Percentiles rank a stretch among this genome's conserved stretches.
Conservation (phyloP, 2,329 filamentous ascomycete genomes). For the Aspergillus carbonarius region DNA sequence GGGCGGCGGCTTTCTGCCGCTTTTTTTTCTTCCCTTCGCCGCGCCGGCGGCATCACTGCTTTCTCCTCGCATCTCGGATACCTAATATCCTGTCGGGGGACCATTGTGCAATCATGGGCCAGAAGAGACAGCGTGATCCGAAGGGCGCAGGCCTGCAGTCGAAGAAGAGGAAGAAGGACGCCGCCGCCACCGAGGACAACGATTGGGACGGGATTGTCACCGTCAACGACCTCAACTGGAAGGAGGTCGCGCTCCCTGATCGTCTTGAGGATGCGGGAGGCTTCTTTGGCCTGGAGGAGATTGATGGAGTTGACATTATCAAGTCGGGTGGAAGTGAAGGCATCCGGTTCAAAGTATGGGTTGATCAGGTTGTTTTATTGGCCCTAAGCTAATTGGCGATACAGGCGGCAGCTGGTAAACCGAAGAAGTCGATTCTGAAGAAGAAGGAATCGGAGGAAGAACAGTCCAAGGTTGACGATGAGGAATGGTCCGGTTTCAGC, state of each 20-base stretch:
- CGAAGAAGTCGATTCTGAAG: conserved; percentile 35
- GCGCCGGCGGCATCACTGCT: not conserved
- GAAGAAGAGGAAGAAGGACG: conserved; percentile 39
- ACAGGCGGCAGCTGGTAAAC: conserved; percentile 37
- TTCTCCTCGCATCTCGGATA: not conserved
- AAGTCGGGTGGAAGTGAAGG: conserved; percentile 57
- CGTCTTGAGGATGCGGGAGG: conserved; percentile 87
- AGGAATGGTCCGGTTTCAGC: conserved; percentile 67
- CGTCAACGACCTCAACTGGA: conserved; percentile 60
- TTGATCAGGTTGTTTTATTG: not conserved
- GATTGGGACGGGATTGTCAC: conserved; percentile 31
- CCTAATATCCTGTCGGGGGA: not conserved
- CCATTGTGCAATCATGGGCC: conserved; percentile 28
- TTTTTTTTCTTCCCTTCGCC: conserved; percentile 31
- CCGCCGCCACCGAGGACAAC: conserved; percentile 17
- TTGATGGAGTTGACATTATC: conserved; percentile 86
- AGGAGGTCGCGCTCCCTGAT: conserved; percentile 67
- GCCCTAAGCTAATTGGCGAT: conserved; percentile 7
- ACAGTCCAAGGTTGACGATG: conserved; percentile 46
- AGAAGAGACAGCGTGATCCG: conserved; percentile 36
- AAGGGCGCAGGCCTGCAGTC: conserved; percentile 28
- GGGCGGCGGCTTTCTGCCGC: conserved; percentile 35
- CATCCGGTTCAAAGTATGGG: conserved; percentile 43
- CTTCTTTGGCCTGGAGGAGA: conserved; percentile 87
- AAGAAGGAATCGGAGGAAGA: conserved; percentile 17